Evolutionary conservation across 2,329 filamentous ascomycete genomes (phyloP).

Genomic region (Penicillium griseofulvum): DNA sequence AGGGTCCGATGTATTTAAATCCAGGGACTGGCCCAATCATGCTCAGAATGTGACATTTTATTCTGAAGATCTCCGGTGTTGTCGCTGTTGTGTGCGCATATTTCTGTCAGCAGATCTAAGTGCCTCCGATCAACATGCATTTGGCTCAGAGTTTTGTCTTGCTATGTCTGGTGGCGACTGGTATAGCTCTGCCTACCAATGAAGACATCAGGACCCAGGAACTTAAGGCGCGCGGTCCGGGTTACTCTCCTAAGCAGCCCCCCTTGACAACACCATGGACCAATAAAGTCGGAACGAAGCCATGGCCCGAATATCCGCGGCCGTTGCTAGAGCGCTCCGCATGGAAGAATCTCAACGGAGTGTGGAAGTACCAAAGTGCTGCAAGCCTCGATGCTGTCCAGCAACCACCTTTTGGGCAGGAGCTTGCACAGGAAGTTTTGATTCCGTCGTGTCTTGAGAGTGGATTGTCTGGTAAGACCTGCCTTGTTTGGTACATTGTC

Average conservation of each 20-base stretch:
- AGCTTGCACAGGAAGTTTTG: slow-evolving; percentile 46
- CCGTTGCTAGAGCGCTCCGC: slow-evolving; percentile 46
- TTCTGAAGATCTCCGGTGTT: not conserved
- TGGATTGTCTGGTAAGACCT: slow-evolving; percentile 47
- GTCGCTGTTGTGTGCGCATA: not conserved
- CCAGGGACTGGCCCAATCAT: slow-evolving; percentile 1
- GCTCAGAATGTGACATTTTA: not conserved
- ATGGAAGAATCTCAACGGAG: slow-evolving; percentile 52
- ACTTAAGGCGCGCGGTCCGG: slow-evolving; percentile 18
- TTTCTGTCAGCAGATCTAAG: not conserved
- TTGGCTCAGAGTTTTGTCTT: slow-evolving; percentile 10
- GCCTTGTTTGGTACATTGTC: not conserved
- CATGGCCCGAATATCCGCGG: slow-evolving; percentile 52
- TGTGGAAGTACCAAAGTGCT: slow-evolving; percentile 49
- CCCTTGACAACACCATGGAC: slow-evolving; percentile 49
- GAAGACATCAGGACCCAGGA: not conserved
- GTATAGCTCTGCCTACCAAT: slow-evolving; percentile 11
- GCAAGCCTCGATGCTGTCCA: slow-evolving; percentile 38
- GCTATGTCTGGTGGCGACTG: slow-evolving; percentile 11
- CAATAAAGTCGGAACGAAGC: slow-evolving; percentile 46
- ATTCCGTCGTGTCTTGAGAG: slow-evolving; percentile 57
- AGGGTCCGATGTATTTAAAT: slow-evolving; percentile 7
- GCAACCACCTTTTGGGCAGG: slow-evolving; percentile 46
- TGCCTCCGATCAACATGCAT: slow-evolving; percentile 11
- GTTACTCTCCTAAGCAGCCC: slow-evolving; percentile 42